Evolutionary conservation across 2,329 filamentous ascomycete genomes (phyloP).

Genomic region (Alternaria conjuncta): DNA sequence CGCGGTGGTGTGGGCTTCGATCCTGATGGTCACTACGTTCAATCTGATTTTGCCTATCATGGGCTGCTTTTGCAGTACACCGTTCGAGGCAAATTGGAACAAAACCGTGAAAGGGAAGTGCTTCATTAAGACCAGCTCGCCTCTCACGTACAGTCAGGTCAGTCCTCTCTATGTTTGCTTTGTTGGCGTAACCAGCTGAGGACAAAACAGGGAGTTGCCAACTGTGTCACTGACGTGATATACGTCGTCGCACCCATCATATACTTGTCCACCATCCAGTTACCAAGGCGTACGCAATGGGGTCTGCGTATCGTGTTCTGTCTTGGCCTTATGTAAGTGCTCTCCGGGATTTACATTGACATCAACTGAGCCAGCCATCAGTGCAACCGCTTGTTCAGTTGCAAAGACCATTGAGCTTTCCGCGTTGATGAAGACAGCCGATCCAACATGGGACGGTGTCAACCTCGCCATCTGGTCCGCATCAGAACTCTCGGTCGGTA

Average conservation of each 20-base stretch:
- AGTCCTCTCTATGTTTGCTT: not conserved
- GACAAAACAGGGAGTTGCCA: conserved; percentile 24
- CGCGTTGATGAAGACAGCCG: conserved; percentile 19
- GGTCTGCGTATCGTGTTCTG: conserved; percentile 35
- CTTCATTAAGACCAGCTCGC: conserved; percentile 21
- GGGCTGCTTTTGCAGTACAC: conserved; percentile 26
- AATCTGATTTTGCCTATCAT: conserved; percentile 30
- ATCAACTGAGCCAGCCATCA: conserved; percentile 14
- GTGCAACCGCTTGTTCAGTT: conserved; percentile 31
- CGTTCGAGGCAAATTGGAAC: conserved; percentile 41
- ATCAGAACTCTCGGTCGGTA: conserved; percentile 32
- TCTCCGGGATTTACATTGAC: not conserved
- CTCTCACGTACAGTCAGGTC: conserved; percentile 24
- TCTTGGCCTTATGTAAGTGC: conserved; percentile 31
- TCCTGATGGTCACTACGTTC: conserved; percentile 32
- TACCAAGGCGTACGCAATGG: conserved; percentile 33
- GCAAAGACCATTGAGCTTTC: conserved; percentile 32
- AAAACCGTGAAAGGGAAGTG: conserved; percentile 23
- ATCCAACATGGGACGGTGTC: conserved; percentile 32
- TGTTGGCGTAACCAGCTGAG: not conserved
- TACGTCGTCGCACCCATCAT: conserved; percentile 36
- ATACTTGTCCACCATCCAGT: conserved; percentile 33
- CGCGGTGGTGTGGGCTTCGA: conserved; percentile 28
- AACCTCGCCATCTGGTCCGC: conserved; percentile 33
- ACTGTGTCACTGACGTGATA: conserved; percentile 36